phyloP scores from a whole-genome alignment of 2,329 filamentous ascomycete genomes.

The Stachybotrys elegans region DNA sequence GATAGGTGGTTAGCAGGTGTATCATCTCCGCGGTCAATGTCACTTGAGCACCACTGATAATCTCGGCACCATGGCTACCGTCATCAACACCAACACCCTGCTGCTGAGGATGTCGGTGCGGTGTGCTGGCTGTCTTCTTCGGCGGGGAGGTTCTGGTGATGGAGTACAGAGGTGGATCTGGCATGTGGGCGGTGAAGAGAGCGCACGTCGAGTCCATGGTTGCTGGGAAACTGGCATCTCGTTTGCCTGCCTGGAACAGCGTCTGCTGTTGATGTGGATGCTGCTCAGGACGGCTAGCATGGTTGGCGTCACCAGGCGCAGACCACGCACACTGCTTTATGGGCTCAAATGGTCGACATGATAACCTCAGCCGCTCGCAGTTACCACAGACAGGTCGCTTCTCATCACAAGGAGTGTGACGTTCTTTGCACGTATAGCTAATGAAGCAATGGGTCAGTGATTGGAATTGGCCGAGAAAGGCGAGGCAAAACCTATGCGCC shows the following conservation, averaged over 20 bases:
- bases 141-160: background rate
- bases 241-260: background rate
- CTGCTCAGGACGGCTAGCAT: too few relatives aligned
- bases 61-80: too few relatives aligned
- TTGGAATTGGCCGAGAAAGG: background rate
- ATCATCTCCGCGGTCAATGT: slow-evolving; percentile 1
- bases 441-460: background rate
- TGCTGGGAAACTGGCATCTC: too few relatives aligned
- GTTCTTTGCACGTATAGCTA: background rate
- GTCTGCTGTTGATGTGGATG: background rate
- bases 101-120: background rate
- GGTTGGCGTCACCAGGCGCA: background rate
- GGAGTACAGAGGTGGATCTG: background rate
- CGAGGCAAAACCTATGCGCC: background rate
- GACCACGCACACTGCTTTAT: slow-evolving; percentile 2
- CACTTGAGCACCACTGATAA: too few relatives aligned
- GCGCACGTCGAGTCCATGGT: slow-evolving; percentile 2
- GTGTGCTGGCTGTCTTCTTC: background rate
- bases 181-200: background rate
- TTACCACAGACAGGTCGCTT: slow-evolving; percentile 5
- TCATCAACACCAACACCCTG: background rate
- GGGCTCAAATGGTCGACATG: slow-evolving; percentile 3
- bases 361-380: slow-evolving; percentile 3
- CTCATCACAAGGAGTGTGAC: slow-evolving; percentile 5
- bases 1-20: slow-evolving; percentile 3